Evolutionary conservation across 371 early-diverging fungal species (phyloP).

Genomic region (Massospora cicadina): DNA sequence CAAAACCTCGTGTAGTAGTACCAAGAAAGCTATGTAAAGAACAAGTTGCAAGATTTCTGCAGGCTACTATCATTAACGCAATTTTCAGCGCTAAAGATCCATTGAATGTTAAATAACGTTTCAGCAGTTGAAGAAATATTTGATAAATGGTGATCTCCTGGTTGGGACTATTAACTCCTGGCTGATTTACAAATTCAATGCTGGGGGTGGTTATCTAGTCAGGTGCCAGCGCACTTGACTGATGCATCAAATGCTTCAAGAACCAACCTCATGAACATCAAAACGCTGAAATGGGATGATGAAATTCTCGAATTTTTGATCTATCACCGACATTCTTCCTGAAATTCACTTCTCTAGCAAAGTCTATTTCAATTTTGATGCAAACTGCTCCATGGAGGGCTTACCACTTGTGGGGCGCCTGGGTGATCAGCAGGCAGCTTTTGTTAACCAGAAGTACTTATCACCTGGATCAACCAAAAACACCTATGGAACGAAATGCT

Average conservation of each 20-base stretch:
- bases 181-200: conserved; percentile 53
- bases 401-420: conserved; percentile 65
- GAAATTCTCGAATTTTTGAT: conserved; percentile 57
- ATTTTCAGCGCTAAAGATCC: conserved; percentile 80
- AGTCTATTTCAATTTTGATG: conserved; percentile 46
- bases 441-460: conserved; percentile 89
- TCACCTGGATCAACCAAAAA: conserved; percentile 76
- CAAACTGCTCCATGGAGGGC: conserved; percentile 35
- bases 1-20: conserved; percentile 45
- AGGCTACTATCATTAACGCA: conserved; percentile 89
- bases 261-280: conserved; percentile 85
- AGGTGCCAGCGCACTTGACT: conserved; percentile 37
- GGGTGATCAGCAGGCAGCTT: conserved; percentile 94
- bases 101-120: conserved; percentile 80
- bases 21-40: conserved; percentile 20
- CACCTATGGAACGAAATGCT: conserved; percentile 94
- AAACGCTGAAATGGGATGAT: conserved; percentile 62
- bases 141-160: conserved; percentile 37
- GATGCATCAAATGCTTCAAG: conserved; percentile 93
- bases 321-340: conserved; percentile 44
- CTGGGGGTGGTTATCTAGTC: background rate
- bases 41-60: conserved; percentile 23
- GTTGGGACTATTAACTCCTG: conserved; percentile 91
- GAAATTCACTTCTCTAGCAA: conserved; percentile 71
- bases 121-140: conserved; percentile 41